Evolutionary conservation across 805 yeast genomes (phyloP), one percentile per base, ranked within the genome.

Genomic region (Yarrowia sp.): DNA sequence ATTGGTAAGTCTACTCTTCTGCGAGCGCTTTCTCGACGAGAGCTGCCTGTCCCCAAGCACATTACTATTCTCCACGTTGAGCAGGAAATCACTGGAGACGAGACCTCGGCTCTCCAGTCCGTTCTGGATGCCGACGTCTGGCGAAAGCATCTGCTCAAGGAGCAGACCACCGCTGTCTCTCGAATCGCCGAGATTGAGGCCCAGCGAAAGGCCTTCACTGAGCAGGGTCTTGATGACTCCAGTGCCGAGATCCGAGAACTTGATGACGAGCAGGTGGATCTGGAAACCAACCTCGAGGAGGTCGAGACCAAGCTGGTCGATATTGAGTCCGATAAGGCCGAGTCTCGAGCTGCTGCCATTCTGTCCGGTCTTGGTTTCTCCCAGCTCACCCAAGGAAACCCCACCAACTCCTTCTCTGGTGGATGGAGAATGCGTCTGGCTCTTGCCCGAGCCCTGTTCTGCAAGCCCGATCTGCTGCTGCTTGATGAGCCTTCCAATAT

Each of bases 361-460:
- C 80, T 95, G 68, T 89, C 77, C 68, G 99, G 99, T 74, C 81
- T 95, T 67, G 99, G 99, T 65, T 95, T 95, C 81, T 86, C 96
- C 52, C 84, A 85, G 68, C 96, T 89, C 71, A 83, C 97, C 6
- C 99, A 95, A 76, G 78, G 80, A 52, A 81, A 81, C 68, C 87
- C 97, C 33, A 92, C 98, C 6, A 93, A 91, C 69, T 83, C 92
- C 28, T 95, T 95, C 76, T 92, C 98, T 62, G 99, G 99, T 84
- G 99, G 99, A 86, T 95, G 99, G 99, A 88, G 99, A 83, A 95
- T 95, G 99, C 89, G 99, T 81, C 83, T 95, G 69, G 90, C 98
- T n/a, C 82, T 95, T 67, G 99, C 99, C 3, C 86, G 99, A 78
- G 99, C 99, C 0, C 82, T 95, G 74, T 95, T 95, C 82, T 93